Percentiles rank a stretch among this genome's conserved stretches.
phyloP scores from a whole-genome alignment of 2,329 filamentous ascomycete genomes.

The Pseudogymnoascus sp. region DNA sequence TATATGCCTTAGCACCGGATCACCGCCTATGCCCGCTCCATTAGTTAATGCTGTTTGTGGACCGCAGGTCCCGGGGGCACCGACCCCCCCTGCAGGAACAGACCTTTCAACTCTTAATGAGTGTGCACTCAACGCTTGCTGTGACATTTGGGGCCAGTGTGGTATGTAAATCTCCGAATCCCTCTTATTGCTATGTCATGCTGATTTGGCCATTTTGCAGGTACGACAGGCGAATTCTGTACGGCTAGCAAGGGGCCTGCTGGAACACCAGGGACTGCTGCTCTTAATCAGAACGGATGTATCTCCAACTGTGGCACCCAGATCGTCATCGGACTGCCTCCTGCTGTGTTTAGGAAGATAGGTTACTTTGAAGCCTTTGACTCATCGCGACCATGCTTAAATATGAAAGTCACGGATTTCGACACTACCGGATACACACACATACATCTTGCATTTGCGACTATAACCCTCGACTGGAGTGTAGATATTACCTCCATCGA shows the following conservation, averaged over 20 bases:
- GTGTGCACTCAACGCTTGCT: no score
- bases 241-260: conserved; percentile 23
- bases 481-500: no score
- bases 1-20: conserved; percentile 38
- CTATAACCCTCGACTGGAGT: no score
- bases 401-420: no score
- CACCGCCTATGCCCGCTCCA: conserved; percentile 36
- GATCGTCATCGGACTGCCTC: conserved; percentile 25
- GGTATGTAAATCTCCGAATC: conserved; percentile 27
- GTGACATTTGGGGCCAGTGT: no score
- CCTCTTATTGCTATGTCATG: conserved; percentile 30
- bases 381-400: conserved; percentile 25
- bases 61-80: conserved; percentile 38
- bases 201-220: conserved; percentile 35
- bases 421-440: no score
- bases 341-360: conserved; percentile 12
- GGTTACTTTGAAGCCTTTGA: no score
- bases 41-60: conserved; percentile 39
- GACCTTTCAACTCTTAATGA: conserved; percentile 5
- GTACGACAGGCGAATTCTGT: conserved; percentile 34
- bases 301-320: conserved; percentile 29
- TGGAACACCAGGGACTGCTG: conserved; percentile 26
- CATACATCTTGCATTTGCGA: no score
- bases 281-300: conserved; percentile 28
- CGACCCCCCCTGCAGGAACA: conserved; percentile 28